phyloP scores from a whole-genome alignment of 805 yeast species.

The Wickerhamia fluorescens region DNA sequence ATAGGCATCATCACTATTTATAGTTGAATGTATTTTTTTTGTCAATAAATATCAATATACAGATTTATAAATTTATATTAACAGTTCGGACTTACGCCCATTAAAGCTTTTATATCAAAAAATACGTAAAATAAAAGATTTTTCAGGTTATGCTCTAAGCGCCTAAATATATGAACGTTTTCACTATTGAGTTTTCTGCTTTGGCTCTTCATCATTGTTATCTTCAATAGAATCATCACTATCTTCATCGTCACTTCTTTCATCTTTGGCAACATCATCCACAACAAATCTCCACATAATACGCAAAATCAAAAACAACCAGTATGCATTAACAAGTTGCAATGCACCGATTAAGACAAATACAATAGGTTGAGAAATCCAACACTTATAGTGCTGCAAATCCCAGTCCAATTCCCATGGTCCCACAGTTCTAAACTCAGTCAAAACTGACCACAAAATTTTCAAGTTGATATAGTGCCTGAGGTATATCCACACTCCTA shows the following conservation, averaged over 20 bases:
- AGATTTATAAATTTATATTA: background rate
- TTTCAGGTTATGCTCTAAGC: too few species aligned
- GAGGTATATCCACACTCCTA: constrained; percentile 72
- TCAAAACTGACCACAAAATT: constrained; percentile 76
- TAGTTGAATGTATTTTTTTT: background rate
- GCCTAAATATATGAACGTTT: too few species aligned
- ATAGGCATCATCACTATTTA: constrained; percentile 1
- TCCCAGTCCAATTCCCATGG: constrained; percentile 74
- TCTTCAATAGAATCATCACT: constrained; percentile 26
- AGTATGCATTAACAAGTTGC: constrained; percentile 79
- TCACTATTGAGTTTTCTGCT: too few species aligned
- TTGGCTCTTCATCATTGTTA: constrained; percentile 12
- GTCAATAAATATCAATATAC: constrained; percentile 1
- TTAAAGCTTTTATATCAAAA: too few species aligned
- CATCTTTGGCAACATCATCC: constrained; percentile 63
- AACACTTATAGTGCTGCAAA: constrained; percentile 92
- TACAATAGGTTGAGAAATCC: constrained; percentile 89
- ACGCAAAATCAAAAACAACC: constrained; percentile 79
- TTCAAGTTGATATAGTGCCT: constrained; percentile 81
- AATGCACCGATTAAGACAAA: constrained; percentile 70
- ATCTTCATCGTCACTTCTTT: constrained; percentile 80
- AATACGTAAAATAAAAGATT: too few species aligned
- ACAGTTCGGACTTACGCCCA: too few species aligned
- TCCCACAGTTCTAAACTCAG: constrained; percentile 85
- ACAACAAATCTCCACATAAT: constrained; percentile 61